These are phyloP conservation scores for Blastobotrys petasosporus DNA, from an alignment of 1,139 yeast genomes.

Conservation along the genomic window DNA sequence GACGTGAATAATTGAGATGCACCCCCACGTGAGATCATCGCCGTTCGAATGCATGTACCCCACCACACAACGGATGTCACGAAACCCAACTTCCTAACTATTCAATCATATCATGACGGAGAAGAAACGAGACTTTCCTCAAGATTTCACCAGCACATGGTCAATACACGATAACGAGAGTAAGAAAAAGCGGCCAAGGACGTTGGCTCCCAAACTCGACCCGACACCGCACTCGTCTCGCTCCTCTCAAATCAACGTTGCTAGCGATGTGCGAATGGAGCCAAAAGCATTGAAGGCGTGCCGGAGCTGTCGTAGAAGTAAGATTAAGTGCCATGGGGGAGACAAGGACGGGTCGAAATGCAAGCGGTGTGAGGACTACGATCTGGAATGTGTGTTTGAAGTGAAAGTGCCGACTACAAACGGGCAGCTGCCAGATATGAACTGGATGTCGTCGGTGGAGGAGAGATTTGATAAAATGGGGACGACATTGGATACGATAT, in stretches of 20 bases:
- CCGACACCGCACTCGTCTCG: not conserved
- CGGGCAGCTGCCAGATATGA: constrained; percentile 24
- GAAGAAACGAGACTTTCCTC: constrained; percentile 1
- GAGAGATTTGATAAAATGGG: constrained; percentile 43
- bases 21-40: too few relatives aligned
- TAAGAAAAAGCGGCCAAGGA: not conserved
- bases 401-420: constrained; percentile 44
- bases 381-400: constrained; percentile 53
- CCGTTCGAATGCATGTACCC: too few relatives aligned
- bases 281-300: constrained; percentile 48
- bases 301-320: constrained; percentile 55
- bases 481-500: constrained; percentile 38
- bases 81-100: not conserved
- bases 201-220: not conserved
- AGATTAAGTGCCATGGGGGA: constrained; percentile 53
- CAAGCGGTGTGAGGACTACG: constrained; percentile 49
- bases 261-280: constrained; percentile 9
- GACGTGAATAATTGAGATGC: too few relatives aligned
- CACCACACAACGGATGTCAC: too few relatives aligned
- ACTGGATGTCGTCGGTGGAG: constrained; percentile 46
- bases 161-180: not conserved
- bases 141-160: constrained; percentile 1
- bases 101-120: constrained; percentile 1
- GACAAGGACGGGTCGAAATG: constrained; percentile 42
- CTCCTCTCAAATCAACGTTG: constrained; percentile 17